Evolutionary conservation across 169 alveolate genomes (phyloP), one percentile per base, ranked within the genome.

Genomic region (Hammondia hammondi): DNA sequence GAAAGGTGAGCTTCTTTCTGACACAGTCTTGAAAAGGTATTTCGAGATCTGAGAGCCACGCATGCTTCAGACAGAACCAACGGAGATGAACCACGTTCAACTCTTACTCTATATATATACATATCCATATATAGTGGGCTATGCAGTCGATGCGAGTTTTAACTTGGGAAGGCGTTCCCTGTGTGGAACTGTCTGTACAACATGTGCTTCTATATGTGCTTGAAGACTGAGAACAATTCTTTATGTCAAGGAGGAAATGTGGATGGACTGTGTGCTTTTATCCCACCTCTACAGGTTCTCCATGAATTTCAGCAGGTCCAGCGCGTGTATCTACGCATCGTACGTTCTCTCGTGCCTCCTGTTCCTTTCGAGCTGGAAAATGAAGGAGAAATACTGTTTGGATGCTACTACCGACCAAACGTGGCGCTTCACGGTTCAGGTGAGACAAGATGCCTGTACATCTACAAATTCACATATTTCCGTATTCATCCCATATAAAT

Each of bases 291-390:
- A 29, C 90, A 82, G 90, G 90, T 82, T 43, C 90, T 82, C 70
- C 35, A 43, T 43, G 90, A 82, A n/a, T 82, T 82, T 29, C 70
- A 39, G 90, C 71, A 82, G 70, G 90, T 82, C 24, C 90, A 82
- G 90, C 57, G 90, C 45, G 29, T 82, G 35, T 82, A 43, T 52
- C 71, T 82, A 29, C 90, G 57, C 52, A 37, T 82, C 45, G 71
- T 48, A 12, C 90, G 90, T 45, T 39, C 48, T 24, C 87, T 77
- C 21, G 87, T 77, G 10, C 27, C 87, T 32, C 87, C 87, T 6
- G 48, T 39, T 24, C 87, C 87, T 77, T 77, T 77, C 48, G 48
- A 77, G 29, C 27, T 77, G 27, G 48, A 37, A n/a, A 32, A 77
- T 46, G 87, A 39, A 32, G 87, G 87, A 12, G 87, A 37, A 39